These are phyloP conservation scores for Hypoxylon sp. DNA, from an alignment of 2,329 filamentous ascomycete species.

Conservation along the genomic window DNA sequence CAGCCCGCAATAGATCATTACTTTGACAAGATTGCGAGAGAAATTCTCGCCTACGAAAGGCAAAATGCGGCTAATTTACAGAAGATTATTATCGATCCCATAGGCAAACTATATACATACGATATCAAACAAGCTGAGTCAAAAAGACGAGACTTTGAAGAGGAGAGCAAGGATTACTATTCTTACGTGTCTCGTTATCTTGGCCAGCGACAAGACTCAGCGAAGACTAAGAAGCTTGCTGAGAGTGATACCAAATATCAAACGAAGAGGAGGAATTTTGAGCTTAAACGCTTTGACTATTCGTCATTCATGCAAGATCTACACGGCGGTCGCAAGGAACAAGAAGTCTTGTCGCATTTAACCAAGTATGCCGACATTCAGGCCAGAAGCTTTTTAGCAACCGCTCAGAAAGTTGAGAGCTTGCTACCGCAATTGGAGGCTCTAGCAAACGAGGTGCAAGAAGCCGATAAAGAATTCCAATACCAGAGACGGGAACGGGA, in stretches of 20 bases:
- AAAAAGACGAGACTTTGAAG: constrained; percentile 98
- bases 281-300: constrained; percentile 98
- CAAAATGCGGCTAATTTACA: constrained; percentile 88
- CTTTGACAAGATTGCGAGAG: constrained; percentile 94
- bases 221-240: constrained; percentile 96
- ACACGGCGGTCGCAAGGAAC: constrained; percentile 98
- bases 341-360: constrained; percentile 93
- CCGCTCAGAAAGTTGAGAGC: constrained; percentile 88
- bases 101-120: constrained; percentile 90
- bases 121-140: constrained; percentile 98
- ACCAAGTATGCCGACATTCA: constrained; percentile 95
- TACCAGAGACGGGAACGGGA: constrained; percentile 95
- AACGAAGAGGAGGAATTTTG: constrained; percentile 91
- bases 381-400: constrained; percentile 83
- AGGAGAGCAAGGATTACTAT: constrained; percentile 99
- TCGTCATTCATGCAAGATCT: constrained; percentile 99
- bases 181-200: constrained; percentile 94
- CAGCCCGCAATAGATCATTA: constrained; percentile 97
- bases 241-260: constrained; percentile 98
- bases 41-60: constrained; percentile 89
- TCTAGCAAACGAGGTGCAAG: constrained; percentile 87
- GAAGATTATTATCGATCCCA: constrained; percentile 93
- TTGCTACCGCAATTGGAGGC: constrained; percentile 93
- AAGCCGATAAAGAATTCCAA: constrained; percentile 96
- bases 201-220: constrained; percentile 93